A percentile compares a stretch with the other conserved stretches of the same genome.
phyloP scores from a whole-genome alignment of 306 rosid species.

The Prunus persica region Prunus_persica_NCBIv2 NC_034009.1:30554501-30555000 shows the following conservation, averaged over 20 bases:
- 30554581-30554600: conserved; percentile 75
- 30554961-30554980: conserved; percentile 73
- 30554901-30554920: conserved; percentile 65
- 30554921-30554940: conserved; percentile 68
- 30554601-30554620: conserved; percentile 69
- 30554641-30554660: conserved; percentile 44
- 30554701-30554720: conserved; percentile 81
- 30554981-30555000: conserved; percentile 55
- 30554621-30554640: conserved; percentile 63
- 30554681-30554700: conserved; percentile 63
- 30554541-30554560: conserved; percentile 90
- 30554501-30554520: conserved; percentile 66
- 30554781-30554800: conserved; percentile 60
- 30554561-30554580: conserved; percentile 71
- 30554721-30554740: conserved; percentile 71
- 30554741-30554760: conserved; percentile 61
- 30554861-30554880: conserved; percentile 45
- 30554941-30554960: conserved; percentile 69
- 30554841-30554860: conserved; percentile 65
- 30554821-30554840: conserved; percentile 39
- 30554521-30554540: conserved; percentile 40
- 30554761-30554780: conserved; percentile 57
- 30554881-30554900: conserved; percentile 52
- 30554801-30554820: conserved; percentile 57
- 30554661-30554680: conserved; percentile 76